A percentile compares a stretch with the other conserved stretches of the same genome.
Conservation (phyloP, 768 basidiomycete species). For the Pseudohyphozyma bogoriensis region DNA sequence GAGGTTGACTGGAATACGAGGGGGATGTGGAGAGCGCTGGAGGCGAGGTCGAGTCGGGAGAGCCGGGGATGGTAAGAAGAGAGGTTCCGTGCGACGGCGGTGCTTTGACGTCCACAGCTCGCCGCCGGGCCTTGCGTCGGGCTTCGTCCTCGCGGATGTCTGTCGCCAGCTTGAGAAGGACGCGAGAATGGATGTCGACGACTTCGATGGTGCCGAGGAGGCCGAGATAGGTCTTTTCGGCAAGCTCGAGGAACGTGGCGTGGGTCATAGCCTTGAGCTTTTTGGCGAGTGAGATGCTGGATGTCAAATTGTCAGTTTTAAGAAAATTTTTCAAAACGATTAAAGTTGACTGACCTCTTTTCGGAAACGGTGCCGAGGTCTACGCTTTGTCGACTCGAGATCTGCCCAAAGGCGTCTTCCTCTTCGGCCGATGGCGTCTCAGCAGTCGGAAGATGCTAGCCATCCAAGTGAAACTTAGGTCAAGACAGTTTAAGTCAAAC, state of each 20-base stretch:
- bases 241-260: conserved; percentile 13
- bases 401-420: conserved; percentile 20
- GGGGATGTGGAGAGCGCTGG: not conserved
- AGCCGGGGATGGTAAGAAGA: conserved; percentile 11
- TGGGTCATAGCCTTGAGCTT: conserved; percentile 21
- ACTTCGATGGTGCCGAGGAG: conserved; percentile 25
- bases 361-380: conserved; percentile 23
- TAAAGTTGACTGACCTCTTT: conserved; percentile 7
- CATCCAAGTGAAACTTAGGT: not conserved
- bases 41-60: not conserved
- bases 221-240: conserved; percentile 4
- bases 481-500: too few species aligned
- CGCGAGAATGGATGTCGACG: conserved; percentile 19
- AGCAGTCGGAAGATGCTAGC: conserved; percentile 13
- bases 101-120: not conserved
- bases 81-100: not conserved
- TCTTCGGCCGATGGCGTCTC: conserved; percentile 13
- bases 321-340: not conserved
- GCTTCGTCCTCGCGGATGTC: conserved; percentile 3
- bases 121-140: conserved; percentile 9
- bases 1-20: not conserved
- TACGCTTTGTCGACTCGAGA: conserved; percentile 13
- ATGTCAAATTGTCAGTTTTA: not conserved
- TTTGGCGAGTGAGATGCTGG: conserved; percentile 23
- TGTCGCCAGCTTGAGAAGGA: conserved; percentile 7